A percentile compares a stretch with the other conserved stretches of the same genome.
Conservation (phyloP, 1,284 basidiomycete genomes). For the Ustilago esculenta region DNA sequence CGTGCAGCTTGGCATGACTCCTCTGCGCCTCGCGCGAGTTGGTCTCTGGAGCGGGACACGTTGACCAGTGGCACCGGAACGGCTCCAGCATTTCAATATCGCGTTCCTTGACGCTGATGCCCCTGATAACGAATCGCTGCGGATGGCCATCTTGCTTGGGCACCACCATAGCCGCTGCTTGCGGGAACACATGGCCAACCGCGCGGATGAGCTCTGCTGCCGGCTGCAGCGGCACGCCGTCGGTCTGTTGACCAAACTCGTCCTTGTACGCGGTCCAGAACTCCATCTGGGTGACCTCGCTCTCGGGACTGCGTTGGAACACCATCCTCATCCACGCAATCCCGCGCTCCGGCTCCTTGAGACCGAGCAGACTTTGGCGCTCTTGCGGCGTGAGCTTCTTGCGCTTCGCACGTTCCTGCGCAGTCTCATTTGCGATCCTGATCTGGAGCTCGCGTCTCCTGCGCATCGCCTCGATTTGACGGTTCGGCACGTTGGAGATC, state of each 20-base stretch:
- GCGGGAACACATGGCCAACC: constrained; percentile 79
- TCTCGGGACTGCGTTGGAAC: constrained; percentile 76
- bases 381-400: constrained; percentile 47
- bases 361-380: constrained; percentile 26
- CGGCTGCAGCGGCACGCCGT: constrained; percentile 74
- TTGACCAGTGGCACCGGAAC: constrained; percentile 53
- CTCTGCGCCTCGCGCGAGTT: constrained; percentile 34
- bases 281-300: constrained; percentile 85
- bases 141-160: constrained; percentile 72
- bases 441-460: constrained; percentile 39
- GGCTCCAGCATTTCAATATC: constrained; percentile 38
- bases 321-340: constrained; percentile 75
- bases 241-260: constrained; percentile 56
- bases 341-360: constrained; percentile 57
- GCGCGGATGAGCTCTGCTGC: constrained; percentile 89
- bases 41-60: constrained; percentile 47
- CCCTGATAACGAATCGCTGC: constrained; percentile 78
- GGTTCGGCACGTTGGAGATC: constrained; percentile 24
- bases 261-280: constrained; percentile 89
- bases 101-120: constrained; percentile 70
- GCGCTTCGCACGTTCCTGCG: constrained; percentile 40
- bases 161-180: constrained; percentile 83
- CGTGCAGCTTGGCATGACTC: constrained; percentile 51
- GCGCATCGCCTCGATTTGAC: constrained; percentile 15
- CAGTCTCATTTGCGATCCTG: constrained; percentile 31